Percentiles rank a stretch among this genome's conserved stretches.
These are phyloP conservation scores for Globisporangium solare DNA, from an alignment of 352 stramenopile genomes.

Conservation along the genomic window DNA sequence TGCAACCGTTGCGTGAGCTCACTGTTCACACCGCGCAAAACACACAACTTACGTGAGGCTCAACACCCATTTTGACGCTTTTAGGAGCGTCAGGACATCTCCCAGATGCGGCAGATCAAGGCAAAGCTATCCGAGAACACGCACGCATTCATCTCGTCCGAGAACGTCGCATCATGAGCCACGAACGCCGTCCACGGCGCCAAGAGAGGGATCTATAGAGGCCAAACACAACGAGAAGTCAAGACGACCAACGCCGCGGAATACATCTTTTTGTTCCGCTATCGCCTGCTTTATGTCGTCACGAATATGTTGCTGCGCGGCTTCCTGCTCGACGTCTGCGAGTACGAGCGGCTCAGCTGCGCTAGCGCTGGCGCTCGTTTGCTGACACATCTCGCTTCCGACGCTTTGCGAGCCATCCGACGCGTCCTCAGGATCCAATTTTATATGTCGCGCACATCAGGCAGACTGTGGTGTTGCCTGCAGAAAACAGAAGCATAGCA, in stretches of 20 bases:
- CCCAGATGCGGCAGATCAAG: neutral
- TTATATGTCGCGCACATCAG: neutral
- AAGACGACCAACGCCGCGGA: too few relatives aligned
- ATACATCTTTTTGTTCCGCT: neutral
- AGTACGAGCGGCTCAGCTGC: neutral
- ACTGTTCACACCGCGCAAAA: slow-evolving; percentile 13
- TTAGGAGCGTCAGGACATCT: neutral
- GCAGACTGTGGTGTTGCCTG: too few relatives aligned
- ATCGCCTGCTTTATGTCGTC: slow-evolving; percentile 22
- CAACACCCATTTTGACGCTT: neutral
- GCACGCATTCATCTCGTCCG: slow-evolving; percentile 43
- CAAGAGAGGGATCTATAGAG: slow-evolving; percentile 30
- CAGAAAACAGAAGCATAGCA: too few relatives aligned
- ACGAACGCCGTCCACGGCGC: slow-evolving; percentile 41
- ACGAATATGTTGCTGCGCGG: slow-evolving; percentile 10
- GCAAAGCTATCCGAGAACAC: neutral
- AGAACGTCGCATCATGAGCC: slow-evolving; percentile 38
- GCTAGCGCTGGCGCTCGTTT: neutral
- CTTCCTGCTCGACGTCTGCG: slow-evolving; percentile 1
- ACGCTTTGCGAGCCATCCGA: neutral
- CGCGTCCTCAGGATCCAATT: slow-evolving; percentile 3
- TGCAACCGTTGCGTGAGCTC: slow-evolving; percentile 36
- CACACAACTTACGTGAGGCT: neutral
- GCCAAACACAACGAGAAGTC: neutral
- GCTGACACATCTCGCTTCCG: neutral